Evolutionary conservation across 2,329 filamentous ascomycete species (phyloP).

Genomic region (Podosphaera leucotricha): DNA sequence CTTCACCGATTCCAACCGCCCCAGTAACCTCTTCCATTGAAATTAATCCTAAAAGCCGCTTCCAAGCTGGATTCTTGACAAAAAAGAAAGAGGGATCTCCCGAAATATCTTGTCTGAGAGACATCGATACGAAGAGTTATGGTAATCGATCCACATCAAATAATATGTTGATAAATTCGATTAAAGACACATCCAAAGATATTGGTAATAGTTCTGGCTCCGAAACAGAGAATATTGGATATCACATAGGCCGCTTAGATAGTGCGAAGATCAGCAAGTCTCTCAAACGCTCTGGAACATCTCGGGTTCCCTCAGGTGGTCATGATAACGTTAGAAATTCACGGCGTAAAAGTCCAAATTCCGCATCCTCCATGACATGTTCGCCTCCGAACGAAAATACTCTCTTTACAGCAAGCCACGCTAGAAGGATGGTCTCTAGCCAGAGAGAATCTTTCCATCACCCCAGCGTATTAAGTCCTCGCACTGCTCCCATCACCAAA

Average conservation of each 20-base stretch:
- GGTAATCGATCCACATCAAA: slow-evolving; percentile 22
- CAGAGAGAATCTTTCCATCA: slow-evolving; percentile 32
- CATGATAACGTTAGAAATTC: slow-evolving; percentile 10
- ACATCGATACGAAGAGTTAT: slow-evolving; percentile 25
- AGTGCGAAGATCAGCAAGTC: slow-evolving; percentile 14
- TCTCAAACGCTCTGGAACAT: slow-evolving; percentile 13
- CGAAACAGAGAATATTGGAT: slow-evolving; percentile 13
- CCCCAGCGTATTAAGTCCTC: slow-evolving; percentile 35
- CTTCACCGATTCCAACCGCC: slow-evolving; percentile 30
- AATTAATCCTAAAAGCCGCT: slow-evolving; percentile 45
- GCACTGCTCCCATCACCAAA: slow-evolving; percentile 34
- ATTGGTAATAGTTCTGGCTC: slow-evolving; percentile 18
- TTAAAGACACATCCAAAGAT: slow-evolving; percentile 11
- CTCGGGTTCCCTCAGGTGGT: slow-evolving; percentile 8
- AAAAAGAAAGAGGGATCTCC: slow-evolving; percentile 41
- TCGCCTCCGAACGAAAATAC: slow-evolving; percentile 33
- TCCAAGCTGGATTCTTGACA: slow-evolving; percentile 71
- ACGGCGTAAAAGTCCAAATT: slow-evolving; percentile 17
- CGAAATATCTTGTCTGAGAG: slow-evolving; percentile 32
- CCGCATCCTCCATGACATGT: slow-evolving; percentile 22
- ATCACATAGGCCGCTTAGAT: slow-evolving; percentile 10
- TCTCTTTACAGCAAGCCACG: slow-evolving; percentile 41
- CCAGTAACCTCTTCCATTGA: slow-evolving; percentile 36
- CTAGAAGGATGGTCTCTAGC: slow-evolving; percentile 39
- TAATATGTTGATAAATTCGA: slow-evolving; percentile 13